A percentile compares a stretch with the other conserved stretches of the same genome.
Conservation (phyloP, 139 green algal genomes). For the Chlorella sorokiniana region DNA sequence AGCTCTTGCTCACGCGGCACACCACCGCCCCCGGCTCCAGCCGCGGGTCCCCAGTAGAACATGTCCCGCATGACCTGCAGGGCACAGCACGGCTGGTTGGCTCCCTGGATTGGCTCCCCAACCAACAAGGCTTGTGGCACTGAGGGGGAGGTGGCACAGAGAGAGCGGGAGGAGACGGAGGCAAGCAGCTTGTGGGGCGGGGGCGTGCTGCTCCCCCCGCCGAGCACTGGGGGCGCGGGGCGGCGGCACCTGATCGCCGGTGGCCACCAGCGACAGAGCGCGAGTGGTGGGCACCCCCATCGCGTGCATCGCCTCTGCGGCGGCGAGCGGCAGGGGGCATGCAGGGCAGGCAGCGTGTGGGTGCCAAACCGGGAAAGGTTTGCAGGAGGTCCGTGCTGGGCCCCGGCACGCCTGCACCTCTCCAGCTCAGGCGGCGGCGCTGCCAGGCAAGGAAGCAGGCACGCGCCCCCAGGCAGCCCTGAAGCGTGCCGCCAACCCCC, state of each 20-base stretch:
- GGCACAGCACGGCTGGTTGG: background rate
- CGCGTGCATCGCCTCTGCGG: constrained; percentile 82
- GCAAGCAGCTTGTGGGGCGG: too few relatives aligned
- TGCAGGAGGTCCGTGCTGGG: too few relatives aligned
- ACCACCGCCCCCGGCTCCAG: constrained; percentile 82
- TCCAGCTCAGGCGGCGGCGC: too few relatives aligned
- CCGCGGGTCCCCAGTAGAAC: constrained; percentile 53
- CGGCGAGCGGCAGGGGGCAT: background rate
- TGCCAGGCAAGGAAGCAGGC: too few relatives aligned
- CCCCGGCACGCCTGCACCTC: too few relatives aligned
- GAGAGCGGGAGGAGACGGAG: constrained; percentile 53
- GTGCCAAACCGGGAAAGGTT: background rate
- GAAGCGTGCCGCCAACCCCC: too few relatives aligned
- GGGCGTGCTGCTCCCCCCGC: background rate
- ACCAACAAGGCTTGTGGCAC: too few relatives aligned
- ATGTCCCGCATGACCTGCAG: constrained; percentile 27
- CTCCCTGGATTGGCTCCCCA: background rate
- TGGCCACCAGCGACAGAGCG: constrained; percentile 84
- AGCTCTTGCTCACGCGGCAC: constrained; percentile 81
- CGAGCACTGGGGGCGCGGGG: too few relatives aligned
- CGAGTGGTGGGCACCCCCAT: constrained; percentile 93
- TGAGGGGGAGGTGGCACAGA: background rate
- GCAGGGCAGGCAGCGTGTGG: background rate
- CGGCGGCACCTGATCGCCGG: constrained; percentile 80
- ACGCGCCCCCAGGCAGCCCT: too few relatives aligned